phyloP scores from a whole-genome alignment of 495 filamentous ascomycete genomes.

The Hypomontagnella monticulosa region DNA sequence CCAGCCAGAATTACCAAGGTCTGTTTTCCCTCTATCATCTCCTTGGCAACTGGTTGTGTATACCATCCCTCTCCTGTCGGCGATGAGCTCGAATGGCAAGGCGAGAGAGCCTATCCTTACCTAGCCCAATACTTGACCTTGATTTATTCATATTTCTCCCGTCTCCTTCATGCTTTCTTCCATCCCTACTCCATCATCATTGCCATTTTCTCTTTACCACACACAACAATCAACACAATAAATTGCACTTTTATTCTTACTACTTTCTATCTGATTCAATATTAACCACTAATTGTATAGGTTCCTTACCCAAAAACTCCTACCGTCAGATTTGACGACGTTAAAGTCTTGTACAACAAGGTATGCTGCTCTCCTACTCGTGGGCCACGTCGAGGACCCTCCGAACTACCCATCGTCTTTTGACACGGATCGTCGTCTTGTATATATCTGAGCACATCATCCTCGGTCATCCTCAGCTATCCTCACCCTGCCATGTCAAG shows the following conservation, averaged over 20 bases:
- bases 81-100: no score
- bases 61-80: no score
- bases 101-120: no score
- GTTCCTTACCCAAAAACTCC: conserved; percentile 7
- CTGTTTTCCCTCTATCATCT: conserved; percentile 2
- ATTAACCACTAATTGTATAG: conserved; percentile 9
- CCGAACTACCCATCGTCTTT: no score
- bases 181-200: no score
- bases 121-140: no score
- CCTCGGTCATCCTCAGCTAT: no score
- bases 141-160: no score
- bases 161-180: no score
- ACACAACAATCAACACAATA: not conserved
- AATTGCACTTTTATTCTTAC: not conserved
- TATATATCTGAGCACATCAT: no score
- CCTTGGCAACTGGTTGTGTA: not conserved
- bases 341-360: conserved; percentile 19
- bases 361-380: conserved; percentile 4
- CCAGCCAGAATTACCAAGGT: conserved; percentile 45
- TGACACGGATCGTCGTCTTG: no score
- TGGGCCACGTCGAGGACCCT: no score
- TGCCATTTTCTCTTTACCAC: not conserved
- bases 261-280: not conserved
- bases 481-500: not conserved
- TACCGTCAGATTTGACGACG: conserved; percentile 16